phyloP scores from a whole-genome alignment of 495 filamentous ascomycete genomes.

The Aspergillus ostianus region DNA sequence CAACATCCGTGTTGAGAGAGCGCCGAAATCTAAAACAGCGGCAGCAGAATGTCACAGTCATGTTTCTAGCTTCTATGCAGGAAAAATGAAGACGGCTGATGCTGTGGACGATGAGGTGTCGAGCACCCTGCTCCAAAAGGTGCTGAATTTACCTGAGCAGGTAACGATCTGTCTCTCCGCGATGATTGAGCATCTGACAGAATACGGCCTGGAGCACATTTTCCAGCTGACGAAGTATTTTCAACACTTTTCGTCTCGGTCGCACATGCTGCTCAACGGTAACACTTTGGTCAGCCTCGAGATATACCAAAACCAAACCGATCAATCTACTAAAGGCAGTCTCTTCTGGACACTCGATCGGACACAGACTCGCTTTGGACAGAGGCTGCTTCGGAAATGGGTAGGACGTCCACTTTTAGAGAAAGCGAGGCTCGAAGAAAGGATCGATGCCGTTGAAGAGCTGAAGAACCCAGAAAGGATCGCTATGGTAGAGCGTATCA shows the following conservation, averaged over 20 bases:
- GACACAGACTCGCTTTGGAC: slow-evolving; percentile 86
- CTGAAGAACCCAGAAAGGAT: slow-evolving; percentile 66
- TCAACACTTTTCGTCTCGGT: slow-evolving; percentile 89
- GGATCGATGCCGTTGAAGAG: slow-evolving; percentile 88
- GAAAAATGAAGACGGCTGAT: slow-evolving; percentile 67
- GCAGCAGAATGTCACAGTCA: slow-evolving; percentile 84
- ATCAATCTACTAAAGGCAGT: slow-evolving; percentile 81
- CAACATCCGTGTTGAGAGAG: slow-evolving; percentile 76
- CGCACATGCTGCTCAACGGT: slow-evolving; percentile 95
- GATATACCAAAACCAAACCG: slow-evolving; percentile 93
- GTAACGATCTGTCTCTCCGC: slow-evolving; percentile 91
- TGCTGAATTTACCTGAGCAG: slow-evolving; percentile 78
- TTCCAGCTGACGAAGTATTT: slow-evolving; percentile 98
- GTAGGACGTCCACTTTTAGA: slow-evolving; percentile 89
- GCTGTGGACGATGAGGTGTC: slow-evolving; percentile 46
- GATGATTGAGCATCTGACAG: slow-evolving; percentile 92
- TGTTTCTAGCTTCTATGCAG: slow-evolving; percentile 91
- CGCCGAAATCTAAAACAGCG: slow-evolving; percentile 73
- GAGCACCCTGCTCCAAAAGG: slow-evolving; percentile 73
- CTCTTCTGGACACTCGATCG: slow-evolving; percentile 95
- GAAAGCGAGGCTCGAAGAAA: slow-evolving; percentile 70
- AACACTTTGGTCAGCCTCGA: slow-evolving; percentile 94
- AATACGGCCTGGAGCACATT: slow-evolving; percentile 94
- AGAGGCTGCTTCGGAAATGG: slow-evolving; percentile 88
- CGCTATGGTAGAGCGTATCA: slow-evolving; percentile 68